Base-by-base conservation (phyloP, 148 eudicot species). In the Cornus florida region DNA sequence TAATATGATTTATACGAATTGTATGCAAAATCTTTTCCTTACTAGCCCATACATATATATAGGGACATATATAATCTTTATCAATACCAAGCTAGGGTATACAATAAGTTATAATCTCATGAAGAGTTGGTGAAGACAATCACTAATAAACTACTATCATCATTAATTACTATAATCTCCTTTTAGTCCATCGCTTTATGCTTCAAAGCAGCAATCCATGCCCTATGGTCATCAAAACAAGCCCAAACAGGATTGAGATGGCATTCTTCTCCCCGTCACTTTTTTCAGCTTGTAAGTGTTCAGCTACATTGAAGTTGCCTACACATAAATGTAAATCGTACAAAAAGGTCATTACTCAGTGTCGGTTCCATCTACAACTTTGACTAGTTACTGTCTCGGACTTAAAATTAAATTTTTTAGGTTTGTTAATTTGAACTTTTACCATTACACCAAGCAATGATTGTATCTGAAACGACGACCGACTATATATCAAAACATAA, bases 281-380 rank as follows among this genome's bases (percentile, higher is more conserved):
- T 28, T 78, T 80, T 72, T 76, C 73, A 12, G 80, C 86, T 82
- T 86, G 87, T 6, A 91, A 71, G 82, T 89, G 91, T 84, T 87
- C 87, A 5, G 79, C 81, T 70, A 92, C 93, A 81, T 91, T 76
- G 59, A 92, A 92, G 72, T 88, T 60, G 43, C 97, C 97, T 92
- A 77, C 80, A 35, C 38, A 35, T 4, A 35, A 35, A 35, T 43
- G 7, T 3, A 43, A 43, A 43, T 43, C 0, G 43, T 39, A 31
- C 31, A 19, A 62, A 53, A 38, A 60, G 22, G n/a, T 23, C 3
- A 39, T 38, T 69, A 35, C 39, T 39, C 43, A 1, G 43, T 39
- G 43, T 39, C 43, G 5, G 43, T 39, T 1, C 43, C 7, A 28
- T 28, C 28, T 28, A 28, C 28, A 28, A 28, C 28, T 28, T 28